A percentile compares a stretch with the other conserved stretches of the same genome.
phyloP scores from a whole-genome alignment of 768 basidiomycete genomes.

The Crassisporium funariophilum region DNA sequence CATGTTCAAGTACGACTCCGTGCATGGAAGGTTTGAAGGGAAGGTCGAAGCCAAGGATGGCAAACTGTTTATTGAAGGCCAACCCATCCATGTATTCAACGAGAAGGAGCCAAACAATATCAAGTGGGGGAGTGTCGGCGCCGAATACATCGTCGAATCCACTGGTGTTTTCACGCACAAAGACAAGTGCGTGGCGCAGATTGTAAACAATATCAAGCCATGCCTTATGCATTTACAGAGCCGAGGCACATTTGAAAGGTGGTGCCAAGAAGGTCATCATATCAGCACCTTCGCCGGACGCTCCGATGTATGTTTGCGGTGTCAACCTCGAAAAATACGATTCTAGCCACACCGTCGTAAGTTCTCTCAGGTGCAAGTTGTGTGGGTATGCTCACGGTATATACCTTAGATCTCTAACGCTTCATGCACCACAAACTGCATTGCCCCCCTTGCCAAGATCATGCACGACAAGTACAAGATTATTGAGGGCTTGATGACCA shows the following conservation, averaged over 20 bases:
- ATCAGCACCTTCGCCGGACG: slow-evolving; percentile 91
- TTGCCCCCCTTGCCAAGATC: slow-evolving; percentile 98
- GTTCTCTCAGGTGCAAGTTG: slow-evolving; percentile 16
- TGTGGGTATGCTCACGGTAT: background rate
- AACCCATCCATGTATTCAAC: slow-evolving; percentile 68
- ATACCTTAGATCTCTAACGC: slow-evolving; percentile 82
- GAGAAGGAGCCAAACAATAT: slow-evolving; percentile 87
- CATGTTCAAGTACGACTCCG: slow-evolving; percentile 94
- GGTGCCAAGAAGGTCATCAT: slow-evolving; percentile 99
- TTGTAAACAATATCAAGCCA: background rate
- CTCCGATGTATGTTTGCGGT: slow-evolving; percentile 89
- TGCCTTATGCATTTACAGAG: slow-evolving; percentile 47
- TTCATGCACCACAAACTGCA: slow-evolving; percentile 98
- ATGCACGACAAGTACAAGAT: slow-evolving; percentile 97
- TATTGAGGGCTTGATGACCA: slow-evolving; percentile 97
- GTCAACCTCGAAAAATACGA: slow-evolving; percentile 93
- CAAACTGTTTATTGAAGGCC: slow-evolving; percentile 79
- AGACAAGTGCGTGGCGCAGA: slow-evolving; percentile 74
- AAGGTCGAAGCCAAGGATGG: slow-evolving; percentile 72
- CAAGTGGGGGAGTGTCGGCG: slow-evolving; percentile 74
- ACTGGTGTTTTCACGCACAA: slow-evolving; percentile 95
- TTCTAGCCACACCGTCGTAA: slow-evolving; percentile 75
- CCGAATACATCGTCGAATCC: slow-evolving; percentile 91
- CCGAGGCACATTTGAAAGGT: slow-evolving; percentile 85
- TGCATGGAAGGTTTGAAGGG: slow-evolving; percentile 85